Conservation (phyloP, 1,284 basidiomycete species). For the Ganoderma boninense region DNA sequence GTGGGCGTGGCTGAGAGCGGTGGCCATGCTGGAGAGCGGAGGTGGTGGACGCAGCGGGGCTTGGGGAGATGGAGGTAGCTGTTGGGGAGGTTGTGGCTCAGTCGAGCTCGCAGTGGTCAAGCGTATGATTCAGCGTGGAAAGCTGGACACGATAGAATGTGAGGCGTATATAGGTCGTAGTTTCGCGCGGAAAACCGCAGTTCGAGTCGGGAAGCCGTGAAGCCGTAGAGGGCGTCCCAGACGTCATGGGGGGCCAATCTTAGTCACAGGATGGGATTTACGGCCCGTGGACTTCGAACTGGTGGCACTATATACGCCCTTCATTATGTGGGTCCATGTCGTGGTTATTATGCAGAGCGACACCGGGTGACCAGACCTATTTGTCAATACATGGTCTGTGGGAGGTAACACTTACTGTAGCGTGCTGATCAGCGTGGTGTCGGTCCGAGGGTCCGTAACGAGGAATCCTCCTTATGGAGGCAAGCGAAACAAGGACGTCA, state of each 20-base stretch:
- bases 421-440: neutral
- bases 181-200: neutral
- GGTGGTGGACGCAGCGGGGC: no score
- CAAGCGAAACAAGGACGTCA: no score
- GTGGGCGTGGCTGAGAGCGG: conserved; percentile 29
- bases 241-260: neutral
- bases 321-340: neutral
- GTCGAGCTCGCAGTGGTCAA: neutral
- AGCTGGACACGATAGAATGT: neutral
- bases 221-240: neutral
- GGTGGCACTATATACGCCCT: neutral
- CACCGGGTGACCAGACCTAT: neutral
- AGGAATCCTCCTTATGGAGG: neutral
- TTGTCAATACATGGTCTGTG: neutral
- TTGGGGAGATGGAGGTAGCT: neutral
- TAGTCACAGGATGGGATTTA: neutral
- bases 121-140: neutral
- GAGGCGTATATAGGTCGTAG: neutral
- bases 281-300: neutral
- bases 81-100: neutral
- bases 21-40: neutral
- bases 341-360: neutral
- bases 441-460: neutral
- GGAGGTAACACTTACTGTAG: neutral
- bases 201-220: neutral